Evolutionary conservation across 1,284 basidiomycete genomes (phyloP), one percentile per base, ranked within the genome.

Genomic region (Wallemia mellicola): DNA sequence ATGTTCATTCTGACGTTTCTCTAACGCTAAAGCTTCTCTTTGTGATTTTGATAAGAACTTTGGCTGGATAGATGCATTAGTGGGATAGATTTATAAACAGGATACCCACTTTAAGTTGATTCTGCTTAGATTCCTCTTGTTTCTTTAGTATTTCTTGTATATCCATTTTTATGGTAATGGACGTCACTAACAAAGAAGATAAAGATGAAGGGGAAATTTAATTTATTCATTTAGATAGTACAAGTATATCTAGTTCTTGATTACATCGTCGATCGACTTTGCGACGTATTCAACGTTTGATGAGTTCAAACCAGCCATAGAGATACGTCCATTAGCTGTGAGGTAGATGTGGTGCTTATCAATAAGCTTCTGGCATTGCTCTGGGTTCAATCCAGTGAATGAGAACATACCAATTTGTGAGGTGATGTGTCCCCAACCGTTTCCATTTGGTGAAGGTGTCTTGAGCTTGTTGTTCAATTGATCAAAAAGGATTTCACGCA

Each of bases 381-480:
- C 73, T 9, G 74, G 68, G 58, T 70, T 78, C 67, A 88, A 73
- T 33, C 86, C 85, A 58, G 86, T 87, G 71, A 83, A 86, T 68
- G 83, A 85, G 73, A 87, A 87, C 86, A 86, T 86, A 61, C 86
- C 87, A 69, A 91, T 91, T 74, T 92, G 87, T 61, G 79, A 77
- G 65, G 81, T 73, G 66, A 95, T 86, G 70, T 96, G 89, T 24
- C 80, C 77, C 92, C 92, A 98, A 63, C 76, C 78, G 57, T 69
- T 67, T 59, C 71, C 70, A 14, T 28, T 28, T 28, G 63, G 60
- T 0, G 87, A 86, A 0, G 92, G 91, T 58, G 92, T 96, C 72
- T 87, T 78, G 67, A 86, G 73, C 71, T 86, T 80, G 64, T 86
- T 77, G 24, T 81, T 84, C 68, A 98, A 70, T 64, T 87, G 69